Base-by-base conservation (phyloP, 2,329 filamentous ascomycete species). In the Cryphonectria japonica region DNA sequence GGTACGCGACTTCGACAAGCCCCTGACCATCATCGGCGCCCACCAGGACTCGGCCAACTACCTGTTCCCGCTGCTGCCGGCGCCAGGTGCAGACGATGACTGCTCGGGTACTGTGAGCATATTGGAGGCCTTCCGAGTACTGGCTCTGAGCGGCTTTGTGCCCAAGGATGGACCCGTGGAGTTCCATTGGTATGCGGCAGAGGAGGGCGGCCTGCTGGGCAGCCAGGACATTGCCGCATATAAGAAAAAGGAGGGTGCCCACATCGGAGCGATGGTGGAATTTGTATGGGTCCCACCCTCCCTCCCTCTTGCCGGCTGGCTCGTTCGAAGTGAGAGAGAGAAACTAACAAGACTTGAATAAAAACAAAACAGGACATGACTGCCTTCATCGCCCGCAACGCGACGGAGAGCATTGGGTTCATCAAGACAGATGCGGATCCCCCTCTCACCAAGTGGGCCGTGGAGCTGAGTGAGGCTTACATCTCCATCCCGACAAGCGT, bases 121-220 rank as follows among this genome's bases (percentile, higher is more conserved):
- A 72, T 85, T 93, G 13, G 91, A 94, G 78, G 89, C 91, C 1
- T 84, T 94, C 73, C 86, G 91, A 41, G 88, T 91, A 68, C 83
- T 93, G 74, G 86, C 88, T 16, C 80, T 86, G 67, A 84, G 75
- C 37, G 79, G 79, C 0, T 81, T 74, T 66, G 73, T 77, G 26
- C 80, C 80, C 2, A 69, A 75, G 39, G 75, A 79, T 9, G 79
- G 79, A 0, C 79, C 90, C 0, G 81, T 94, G 68, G 92, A 93
- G 80, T 93, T 93, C 79, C 91, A 95, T 79, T 96, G 92, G 92
- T 95, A 95, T 80, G 91, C 90, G 3, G 93, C 92, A 0, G 93
- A 96, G 76, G 93, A 96, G 78, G 92, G 91, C 11, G 93, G 93
- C 19, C 83, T 96, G 59, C 86, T 95, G 0, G 93, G 93, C 63